Evolutionary conservation across 371 early-diverging fungal genomes (phyloP), one percentile per base, ranked within the genome.

Genomic region (Actinomortierella wolfii): DNA sequence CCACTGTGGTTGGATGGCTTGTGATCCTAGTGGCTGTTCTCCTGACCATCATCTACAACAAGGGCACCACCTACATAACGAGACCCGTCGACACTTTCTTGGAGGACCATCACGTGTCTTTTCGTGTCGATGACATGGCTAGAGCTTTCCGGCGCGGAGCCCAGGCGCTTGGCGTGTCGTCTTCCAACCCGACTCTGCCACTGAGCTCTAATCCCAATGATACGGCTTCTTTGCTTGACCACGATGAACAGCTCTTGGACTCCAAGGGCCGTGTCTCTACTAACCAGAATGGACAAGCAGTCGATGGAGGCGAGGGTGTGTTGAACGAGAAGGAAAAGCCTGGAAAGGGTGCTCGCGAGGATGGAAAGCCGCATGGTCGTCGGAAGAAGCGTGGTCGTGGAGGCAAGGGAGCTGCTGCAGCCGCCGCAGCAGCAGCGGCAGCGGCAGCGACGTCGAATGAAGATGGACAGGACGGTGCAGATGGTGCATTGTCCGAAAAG

Each of bases 301-400:
- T 29, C 15, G 2, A 17, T 59, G 18, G 56, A 45, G 13, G 56
- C 46, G 17, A 51, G 59, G 40, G 24, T 26, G 45, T 39, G 0
- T 39, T 8, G 2, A 42, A 44, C 13, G 6, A 51, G 56, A 56
- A 56, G 18, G 62, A 66, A 24, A 61, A 61, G 34, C 29, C 51
- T 8, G 74, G 59, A 1, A 70, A 58, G 26, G 52, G 53, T 39
- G 29, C 51, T 2, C 62, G 50, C 25, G 64, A 21, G 64, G 64
- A 54, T 23, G 60, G 57, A 14, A 34, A 34, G 34, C 34, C 34
- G 4, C 34, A 34, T 34, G 65, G 74, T 56, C 63, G 74, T 13
- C 66, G 59, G 50, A 73, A 67, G 56, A 73, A 73, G 56, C 55
- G 74, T 39, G 74, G 74, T 4, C 59, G 55, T 23, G 73, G 74